Percentiles rank a stretch among this genome's conserved stretches.
These are phyloP conservation scores for Rhodotorula diobovata DNA, from an alignment of 768 basidiomycete genomes.

Conservation along the genomic window DNA sequence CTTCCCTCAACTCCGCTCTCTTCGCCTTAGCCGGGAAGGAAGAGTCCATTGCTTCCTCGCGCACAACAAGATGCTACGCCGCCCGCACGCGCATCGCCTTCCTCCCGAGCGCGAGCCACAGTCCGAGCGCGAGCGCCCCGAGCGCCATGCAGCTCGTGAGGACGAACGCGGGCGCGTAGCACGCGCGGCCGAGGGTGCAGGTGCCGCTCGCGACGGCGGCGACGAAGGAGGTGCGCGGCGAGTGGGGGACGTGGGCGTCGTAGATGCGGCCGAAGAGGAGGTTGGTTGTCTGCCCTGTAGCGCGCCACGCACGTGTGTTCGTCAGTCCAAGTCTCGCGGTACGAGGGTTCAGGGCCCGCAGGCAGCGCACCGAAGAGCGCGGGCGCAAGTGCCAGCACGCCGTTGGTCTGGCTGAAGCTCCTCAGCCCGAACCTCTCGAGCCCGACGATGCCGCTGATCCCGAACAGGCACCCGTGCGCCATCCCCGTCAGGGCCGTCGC, in stretches of 20 bases:
- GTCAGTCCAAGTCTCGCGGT: too few species aligned
- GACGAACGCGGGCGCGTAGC: slow-evolving; percentile 11
- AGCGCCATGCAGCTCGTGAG: slow-evolving; percentile 18
- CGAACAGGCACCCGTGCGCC: slow-evolving; percentile 28
- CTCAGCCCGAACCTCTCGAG: slow-evolving; percentile 31
- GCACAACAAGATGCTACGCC: background rate
- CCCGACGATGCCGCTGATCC: slow-evolving; percentile 18
- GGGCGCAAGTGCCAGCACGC: slow-evolving; percentile 27
- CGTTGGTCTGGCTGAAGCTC: slow-evolving; percentile 23
- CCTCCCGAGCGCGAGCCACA: slow-evolving; percentile 10
- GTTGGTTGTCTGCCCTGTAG: slow-evolving; percentile 25
- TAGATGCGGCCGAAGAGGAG: slow-evolving; percentile 31
- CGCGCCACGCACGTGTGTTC: too few species aligned
- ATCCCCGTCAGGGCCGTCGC: slow-evolving; percentile 27
- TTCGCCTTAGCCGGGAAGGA: too few species aligned
- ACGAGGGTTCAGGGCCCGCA: background rate
- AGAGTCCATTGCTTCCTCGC: too few species aligned
- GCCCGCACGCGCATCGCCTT: slow-evolving; percentile 9
- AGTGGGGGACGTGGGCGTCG: slow-evolving; percentile 8
- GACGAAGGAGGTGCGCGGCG: background rate
- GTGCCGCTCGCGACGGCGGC: background rate
- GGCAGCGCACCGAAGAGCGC: slow-evolving; percentile 16
- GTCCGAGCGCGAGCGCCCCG: background rate
- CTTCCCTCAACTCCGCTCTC: too few species aligned
- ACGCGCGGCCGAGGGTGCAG: slow-evolving; percentile 16